A percentile compares a stretch with the other conserved stretches of the same genome.
These are phyloP conservation scores for Apiotrichum gracile DNA, from an alignment of 1,284 basidiomycete species.

Conservation along the genomic window DNA sequence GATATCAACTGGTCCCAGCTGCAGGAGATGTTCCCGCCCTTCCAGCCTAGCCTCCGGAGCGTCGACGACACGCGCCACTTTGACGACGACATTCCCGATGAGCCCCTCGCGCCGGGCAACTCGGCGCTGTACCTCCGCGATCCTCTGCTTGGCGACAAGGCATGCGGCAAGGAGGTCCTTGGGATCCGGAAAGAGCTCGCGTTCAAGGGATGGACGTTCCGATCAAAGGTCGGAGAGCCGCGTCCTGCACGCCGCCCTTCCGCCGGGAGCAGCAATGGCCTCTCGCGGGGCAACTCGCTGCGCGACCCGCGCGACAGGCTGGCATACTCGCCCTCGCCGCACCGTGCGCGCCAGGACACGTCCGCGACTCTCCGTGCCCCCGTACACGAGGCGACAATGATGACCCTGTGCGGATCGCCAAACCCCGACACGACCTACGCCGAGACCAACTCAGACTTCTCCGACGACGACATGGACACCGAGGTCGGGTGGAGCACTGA, in stretches of 20 bases:
- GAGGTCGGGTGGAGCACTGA: background rate
- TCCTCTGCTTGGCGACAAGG: conserved; percentile 74
- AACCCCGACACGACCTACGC: background rate
- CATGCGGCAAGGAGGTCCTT: conserved; percentile 77
- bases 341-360: background rate
- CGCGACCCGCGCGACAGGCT: background rate
- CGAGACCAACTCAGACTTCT: background rate
- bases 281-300: background rate
- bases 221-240: background rate
- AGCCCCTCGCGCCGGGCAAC: conserved; percentile 84
- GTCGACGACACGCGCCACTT: conserved; percentile 85
- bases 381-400: background rate
- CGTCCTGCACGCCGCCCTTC: background rate
- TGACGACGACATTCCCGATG: conserved; percentile 83
- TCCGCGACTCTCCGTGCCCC: background rate
- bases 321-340: background rate
- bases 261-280: background rate
- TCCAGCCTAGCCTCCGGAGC: conserved; percentile 69
- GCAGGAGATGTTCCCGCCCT: conserved; percentile 73
- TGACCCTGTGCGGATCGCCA: background rate
- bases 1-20: conserved; percentile 78
- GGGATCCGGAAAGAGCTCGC: conserved; percentile 73
- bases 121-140: conserved; percentile 78
- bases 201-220: conserved; percentile 43
- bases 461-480: background rate